A percentile compares a stretch with the other conserved stretches of the same genome.
These are phyloP conservation scores for Neurospora sp. DNA, from an alignment of 495 filamentous ascomycete genomes.

Conservation along the genomic window DNA sequence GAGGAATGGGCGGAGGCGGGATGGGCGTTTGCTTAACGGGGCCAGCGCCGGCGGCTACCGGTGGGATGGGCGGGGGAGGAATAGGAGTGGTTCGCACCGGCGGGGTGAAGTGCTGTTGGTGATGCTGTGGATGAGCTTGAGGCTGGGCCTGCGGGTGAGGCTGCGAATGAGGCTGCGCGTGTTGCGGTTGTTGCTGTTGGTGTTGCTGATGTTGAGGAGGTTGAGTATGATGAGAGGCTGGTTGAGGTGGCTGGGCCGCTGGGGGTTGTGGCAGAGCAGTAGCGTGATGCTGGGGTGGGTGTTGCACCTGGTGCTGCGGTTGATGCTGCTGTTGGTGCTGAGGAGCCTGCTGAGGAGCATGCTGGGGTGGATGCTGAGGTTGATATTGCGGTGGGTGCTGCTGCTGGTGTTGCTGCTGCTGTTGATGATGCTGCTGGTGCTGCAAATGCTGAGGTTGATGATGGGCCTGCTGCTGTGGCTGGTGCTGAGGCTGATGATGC, in stretches of 20 bases:
- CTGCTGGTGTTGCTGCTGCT: neutral
- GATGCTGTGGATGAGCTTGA: neutral
- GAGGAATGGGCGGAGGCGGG: constrained; percentile 22
- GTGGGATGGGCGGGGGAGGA: constrained; percentile 20
- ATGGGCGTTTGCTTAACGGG: constrained; percentile 17
- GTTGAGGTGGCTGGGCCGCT: neutral
- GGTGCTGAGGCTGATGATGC: neutral
- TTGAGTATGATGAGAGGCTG: neutral
- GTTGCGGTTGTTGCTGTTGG: constrained; percentile 1
- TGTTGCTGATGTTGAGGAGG: constrained; percentile 1
- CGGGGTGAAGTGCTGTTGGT: constrained; percentile 5
- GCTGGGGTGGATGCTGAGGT: constrained; percentile 2
- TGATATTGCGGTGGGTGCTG: neutral
- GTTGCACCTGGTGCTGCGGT: constrained; percentile 1
- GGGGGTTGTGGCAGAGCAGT: neutral
- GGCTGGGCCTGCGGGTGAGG: neutral
- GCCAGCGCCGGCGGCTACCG: neutral
- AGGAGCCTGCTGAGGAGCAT: neutral
- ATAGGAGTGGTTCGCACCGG: constrained; percentile 18
- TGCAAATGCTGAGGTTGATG: constrained; percentile 2
- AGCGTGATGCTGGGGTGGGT: neutral
- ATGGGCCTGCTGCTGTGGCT: constrained; percentile 1
- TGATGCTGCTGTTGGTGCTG: neutral
- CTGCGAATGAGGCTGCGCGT: neutral
- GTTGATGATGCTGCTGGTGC: neutral